phyloP scores from a whole-genome alignment of 352 stramenopile species.

The Phytophthora idaei region DNA sequence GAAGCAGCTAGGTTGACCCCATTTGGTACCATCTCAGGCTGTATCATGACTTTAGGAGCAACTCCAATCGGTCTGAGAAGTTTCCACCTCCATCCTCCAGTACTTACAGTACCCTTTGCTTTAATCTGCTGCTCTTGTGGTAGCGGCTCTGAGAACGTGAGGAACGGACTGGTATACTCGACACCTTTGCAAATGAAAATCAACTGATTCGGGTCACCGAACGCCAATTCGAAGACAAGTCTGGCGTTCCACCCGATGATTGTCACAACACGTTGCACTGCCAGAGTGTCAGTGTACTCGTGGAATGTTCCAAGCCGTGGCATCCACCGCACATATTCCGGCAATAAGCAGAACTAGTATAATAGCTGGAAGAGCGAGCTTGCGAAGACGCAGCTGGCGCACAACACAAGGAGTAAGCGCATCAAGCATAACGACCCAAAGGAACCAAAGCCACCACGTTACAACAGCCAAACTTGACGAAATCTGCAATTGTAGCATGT shows the following conservation, averaged over 20 bases:
- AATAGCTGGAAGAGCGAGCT: constrained; percentile 10
- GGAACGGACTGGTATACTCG: constrained; percentile 30
- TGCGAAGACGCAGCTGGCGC: constrained; percentile 8
- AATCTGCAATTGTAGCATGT: constrained; percentile 42
- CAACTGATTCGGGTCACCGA: constrained; percentile 19
- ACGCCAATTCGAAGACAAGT: constrained; percentile 20
- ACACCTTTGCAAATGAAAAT: constrained; percentile 31
- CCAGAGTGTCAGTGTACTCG: constrained; percentile 10
- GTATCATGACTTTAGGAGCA: background rate
- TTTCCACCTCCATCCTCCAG: background rate
- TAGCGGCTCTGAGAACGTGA: constrained; percentile 21
- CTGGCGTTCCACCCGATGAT: constrained; percentile 31
- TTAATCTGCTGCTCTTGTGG: background rate
- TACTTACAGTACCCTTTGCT: background rate
- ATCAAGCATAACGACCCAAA: constrained; percentile 53
- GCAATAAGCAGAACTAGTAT: constrained; percentile 15
- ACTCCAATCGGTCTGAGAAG: background rate
- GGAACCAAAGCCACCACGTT: constrained; percentile 56
- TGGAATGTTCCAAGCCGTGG: constrained; percentile 9
- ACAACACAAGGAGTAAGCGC: constrained; percentile 45
- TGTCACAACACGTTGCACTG: constrained; percentile 30
- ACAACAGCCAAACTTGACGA: constrained; percentile 39
- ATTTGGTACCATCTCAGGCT: background rate
- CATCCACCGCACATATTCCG: constrained; percentile 3
- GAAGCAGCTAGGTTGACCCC: background rate